phyloP scores from a whole-genome alignment of 2,329 filamentous ascomycete species.

The Colletotrichum tropicicola region DNA sequence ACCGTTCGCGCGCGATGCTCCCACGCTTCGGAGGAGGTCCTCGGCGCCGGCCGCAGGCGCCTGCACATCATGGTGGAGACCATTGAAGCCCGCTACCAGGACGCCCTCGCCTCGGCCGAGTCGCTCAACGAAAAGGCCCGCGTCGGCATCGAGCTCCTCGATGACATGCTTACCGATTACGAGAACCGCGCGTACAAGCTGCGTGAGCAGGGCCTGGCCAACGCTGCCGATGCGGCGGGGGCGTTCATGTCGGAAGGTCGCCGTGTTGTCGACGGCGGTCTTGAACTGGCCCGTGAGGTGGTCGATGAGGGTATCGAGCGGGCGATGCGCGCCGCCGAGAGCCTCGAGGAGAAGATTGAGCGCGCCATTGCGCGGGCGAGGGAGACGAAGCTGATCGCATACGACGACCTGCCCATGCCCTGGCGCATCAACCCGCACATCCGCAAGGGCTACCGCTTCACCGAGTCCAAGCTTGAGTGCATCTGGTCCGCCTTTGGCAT shows the following conservation, averaged over 20 bases:
- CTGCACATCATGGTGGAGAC: constrained; percentile 93
- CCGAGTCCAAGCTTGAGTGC: constrained; percentile 89
- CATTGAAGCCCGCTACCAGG: constrained; percentile 86
- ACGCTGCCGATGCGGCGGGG: constrained; percentile 71
- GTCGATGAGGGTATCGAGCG: constrained; percentile 84
- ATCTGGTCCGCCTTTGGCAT: constrained; percentile 83
- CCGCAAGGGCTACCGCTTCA: constrained; percentile 89
- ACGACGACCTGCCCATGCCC: constrained; percentile 88
- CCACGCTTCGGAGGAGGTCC: constrained; percentile 87
- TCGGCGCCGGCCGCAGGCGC: constrained; percentile 85
- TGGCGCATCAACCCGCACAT: constrained; percentile 98
- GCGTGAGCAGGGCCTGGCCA: constrained; percentile 77
- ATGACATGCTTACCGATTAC: constrained; percentile 85
- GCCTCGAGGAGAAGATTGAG: constrained; percentile 85
- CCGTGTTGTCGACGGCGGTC: constrained; percentile 81
- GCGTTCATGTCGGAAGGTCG: constrained; percentile 81
- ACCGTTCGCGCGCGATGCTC: constrained; percentile 89
- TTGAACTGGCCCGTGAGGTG: constrained; percentile 78
- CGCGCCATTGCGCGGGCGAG: constrained; percentile 78
- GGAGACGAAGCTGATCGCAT: constrained; percentile 84
- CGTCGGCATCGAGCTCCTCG: constrained; percentile 86
- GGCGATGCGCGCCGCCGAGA: constrained; percentile 83
- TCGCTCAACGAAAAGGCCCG: constrained; percentile 92
- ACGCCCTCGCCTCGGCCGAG: constrained; percentile 83
- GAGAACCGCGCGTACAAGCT: constrained; percentile 84